A percentile compares a stretch with the other conserved stretches of the same genome.
Evolutionary conservation across 2,329 filamentous ascomycete genomes (phyloP).

Genomic region (Penicillium sp.): DNA sequence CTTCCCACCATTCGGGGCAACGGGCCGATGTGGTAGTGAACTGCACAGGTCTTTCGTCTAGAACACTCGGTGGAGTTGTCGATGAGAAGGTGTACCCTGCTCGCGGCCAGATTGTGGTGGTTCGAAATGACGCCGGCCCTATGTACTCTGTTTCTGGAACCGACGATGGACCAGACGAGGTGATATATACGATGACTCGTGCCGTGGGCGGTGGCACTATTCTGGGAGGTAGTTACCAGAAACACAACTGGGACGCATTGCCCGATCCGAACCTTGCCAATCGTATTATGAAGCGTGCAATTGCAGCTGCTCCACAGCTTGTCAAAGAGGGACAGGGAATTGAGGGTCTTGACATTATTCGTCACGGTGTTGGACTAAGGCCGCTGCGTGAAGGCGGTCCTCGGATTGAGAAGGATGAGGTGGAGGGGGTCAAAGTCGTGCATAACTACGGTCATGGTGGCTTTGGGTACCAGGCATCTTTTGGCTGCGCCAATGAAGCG

Average conservation of each 20-base stretch:
- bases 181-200: slow-evolving; percentile 75
- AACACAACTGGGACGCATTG: slow-evolving; percentile 70
- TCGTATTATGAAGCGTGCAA: slow-evolving; percentile 71
- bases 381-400: slow-evolving; percentile 69
- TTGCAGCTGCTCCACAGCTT: slow-evolving; percentile 35
- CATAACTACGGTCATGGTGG: slow-evolving; percentile 46
- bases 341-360: slow-evolving; percentile 66
- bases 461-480: slow-evolving; percentile 61
- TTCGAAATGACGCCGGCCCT: slow-evolving; percentile 67
- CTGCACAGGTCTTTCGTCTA: slow-evolving; percentile 72
- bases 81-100: slow-evolving; percentile 69
- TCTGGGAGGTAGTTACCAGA: slow-evolving; percentile 78
- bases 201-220: slow-evolving; percentile 75
- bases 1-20: slow-evolving; percentile 53
- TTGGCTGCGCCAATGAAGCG: slow-evolving; percentile 64
- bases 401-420: slow-evolving; percentile 66
- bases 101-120: slow-evolving; percentile 77
- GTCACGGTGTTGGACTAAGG: slow-evolving; percentile 76
- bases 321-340: slow-evolving; percentile 58
- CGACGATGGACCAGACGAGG: slow-evolving; percentile 67
- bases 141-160: slow-evolving; percentile 69
- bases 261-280: slow-evolving; percentile 73
- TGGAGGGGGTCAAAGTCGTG: slow-evolving; percentile 53
- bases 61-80: slow-evolving; percentile 72
- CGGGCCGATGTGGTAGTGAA: slow-evolving; percentile 70